Evolutionary conservation across 495 filamentous ascomycete genomes (phyloP).

Genomic region (Parachaetomium inaequale): DNA sequence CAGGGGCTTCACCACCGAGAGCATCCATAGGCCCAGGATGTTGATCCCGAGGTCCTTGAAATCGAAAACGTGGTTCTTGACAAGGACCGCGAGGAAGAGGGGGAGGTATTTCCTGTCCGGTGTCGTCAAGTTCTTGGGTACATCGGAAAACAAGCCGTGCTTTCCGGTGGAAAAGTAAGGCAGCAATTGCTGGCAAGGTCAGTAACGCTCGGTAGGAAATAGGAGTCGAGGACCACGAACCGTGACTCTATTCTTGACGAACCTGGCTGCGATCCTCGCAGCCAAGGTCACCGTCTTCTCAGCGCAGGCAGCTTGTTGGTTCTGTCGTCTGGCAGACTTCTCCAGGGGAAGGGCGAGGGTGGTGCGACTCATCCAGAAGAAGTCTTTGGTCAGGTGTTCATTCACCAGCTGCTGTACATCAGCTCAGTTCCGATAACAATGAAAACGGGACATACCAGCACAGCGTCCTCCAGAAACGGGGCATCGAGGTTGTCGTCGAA

Average conservation of each 20-base stretch:
- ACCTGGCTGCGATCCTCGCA: conserved; percentile 39
- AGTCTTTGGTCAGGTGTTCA: conserved; percentile 36
- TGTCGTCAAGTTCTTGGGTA: conserved; percentile 30
- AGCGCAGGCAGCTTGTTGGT: conserved; percentile 33
- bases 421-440: not conserved
- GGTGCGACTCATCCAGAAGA: conserved; percentile 43
- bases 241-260: conserved; percentile 40
- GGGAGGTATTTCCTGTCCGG: conserved; percentile 36
- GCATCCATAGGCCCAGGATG: conserved; percentile 38
- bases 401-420: conserved; percentile 29
- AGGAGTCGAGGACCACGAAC: conserved; percentile 18
- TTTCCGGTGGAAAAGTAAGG: conserved; percentile 40
- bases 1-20: conserved; percentile 39
- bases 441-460: conserved; percentile 29
- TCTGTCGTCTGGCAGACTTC: conserved; percentile 18
- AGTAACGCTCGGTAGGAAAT: conserved; percentile 7
- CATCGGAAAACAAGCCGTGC: conserved; percentile 37
- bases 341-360: conserved; percentile 25
- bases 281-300: conserved; percentile 39
- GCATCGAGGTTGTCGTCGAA: conserved; percentile 28
- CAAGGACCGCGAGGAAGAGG: conserved; percentile 40
- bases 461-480: conserved; percentile 41
- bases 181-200: conserved; percentile 33
- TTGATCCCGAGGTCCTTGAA: conserved; percentile 39
- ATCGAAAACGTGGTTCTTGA: conserved; percentile 39